Percentiles rank a stretch among this genome's conserved stretches.
These are phyloP conservation scores for Candida sojae DNA, from an alignment of 1,139 yeast species.

Conservation along the genomic window DNA sequence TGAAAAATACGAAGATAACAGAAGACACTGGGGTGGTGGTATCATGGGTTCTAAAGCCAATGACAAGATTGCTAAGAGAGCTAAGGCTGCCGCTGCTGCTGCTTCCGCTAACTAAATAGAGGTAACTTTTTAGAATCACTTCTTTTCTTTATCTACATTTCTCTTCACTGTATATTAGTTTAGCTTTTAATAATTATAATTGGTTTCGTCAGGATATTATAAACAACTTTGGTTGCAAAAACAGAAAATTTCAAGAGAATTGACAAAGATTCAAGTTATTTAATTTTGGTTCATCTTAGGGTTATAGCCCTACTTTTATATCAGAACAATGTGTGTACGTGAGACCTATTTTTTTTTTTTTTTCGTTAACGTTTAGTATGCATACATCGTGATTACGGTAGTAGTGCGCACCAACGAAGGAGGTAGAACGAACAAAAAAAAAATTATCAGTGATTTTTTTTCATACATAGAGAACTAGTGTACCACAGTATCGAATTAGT, in stretches of 20 bases:
- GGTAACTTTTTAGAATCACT: neutral
- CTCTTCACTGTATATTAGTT: neutral
- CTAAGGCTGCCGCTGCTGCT: slow-evolving; percentile 36
- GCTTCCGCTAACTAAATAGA: slow-evolving; percentile 76
- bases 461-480: neutral
- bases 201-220: too few relatives aligned
- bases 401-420: neutral
- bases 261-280: too few relatives aligned
- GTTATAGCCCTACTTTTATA: slow-evolving; percentile 3
- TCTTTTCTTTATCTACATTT: neutral
- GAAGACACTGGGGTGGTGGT: slow-evolving; percentile 99
- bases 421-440: neutral
- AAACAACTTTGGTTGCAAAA: neutral
- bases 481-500: slow-evolving; percentile 6
- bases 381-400: neutral
- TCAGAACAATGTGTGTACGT: neutral
- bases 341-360: neutral
- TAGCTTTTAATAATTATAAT: neutral
- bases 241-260: too few relatives aligned
- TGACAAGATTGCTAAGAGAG: slow-evolving; percentile 59
- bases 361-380: too few relatives aligned
- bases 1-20: slow-evolving; percentile 90
- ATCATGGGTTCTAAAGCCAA: slow-evolving; percentile 90
- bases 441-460: slow-evolving; percentile 1
- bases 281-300: neutral